These are phyloP conservation scores for Colletotrichum spinosum DNA, from an alignment of 2,329 filamentous ascomycete species.

Conservation along the genomic window DNA sequence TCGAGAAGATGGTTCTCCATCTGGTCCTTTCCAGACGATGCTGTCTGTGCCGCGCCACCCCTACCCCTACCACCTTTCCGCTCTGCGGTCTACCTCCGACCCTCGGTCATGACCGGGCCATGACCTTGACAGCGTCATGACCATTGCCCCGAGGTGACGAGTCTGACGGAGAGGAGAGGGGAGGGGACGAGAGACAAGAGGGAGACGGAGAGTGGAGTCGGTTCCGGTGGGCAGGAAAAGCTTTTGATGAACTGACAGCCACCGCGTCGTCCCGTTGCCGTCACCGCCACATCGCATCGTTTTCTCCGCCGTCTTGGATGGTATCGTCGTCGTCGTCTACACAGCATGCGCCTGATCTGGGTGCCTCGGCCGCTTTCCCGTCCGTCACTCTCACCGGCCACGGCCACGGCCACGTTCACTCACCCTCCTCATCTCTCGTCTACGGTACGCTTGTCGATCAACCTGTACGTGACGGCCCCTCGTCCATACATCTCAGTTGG, in stretches of 20 bases:
- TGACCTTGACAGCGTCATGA: conserved; percentile 17
- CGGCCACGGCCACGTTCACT: too few species aligned
- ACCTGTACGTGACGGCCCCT: conserved; percentile 1
- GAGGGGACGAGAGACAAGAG: conserved; percentile 16
- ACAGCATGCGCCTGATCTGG: background rate
- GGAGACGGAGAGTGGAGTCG: conserved; percentile 12
- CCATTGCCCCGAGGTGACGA: conserved; percentile 26
- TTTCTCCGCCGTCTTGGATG: too few species aligned
- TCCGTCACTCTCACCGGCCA: conserved; percentile 6
- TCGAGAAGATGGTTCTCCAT: conserved; percentile 22
- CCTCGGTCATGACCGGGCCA: conserved; percentile 8
- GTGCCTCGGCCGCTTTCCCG: background rate
- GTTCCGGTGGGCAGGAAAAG: conserved; percentile 24
- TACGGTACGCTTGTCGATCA: conserved; percentile 10
- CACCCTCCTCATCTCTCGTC: background rate
- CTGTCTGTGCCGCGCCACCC: conserved; percentile 18
- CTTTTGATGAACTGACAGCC: conserved; percentile 28
- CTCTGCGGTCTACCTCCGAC: conserved; percentile 7
- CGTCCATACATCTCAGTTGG: conserved; percentile 9
- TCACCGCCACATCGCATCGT: conserved; percentile 23
- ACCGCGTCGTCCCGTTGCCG: conserved; percentile 10
- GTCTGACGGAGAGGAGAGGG: conserved; percentile 11
- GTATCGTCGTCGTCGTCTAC: background rate
- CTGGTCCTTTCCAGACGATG: background rate
- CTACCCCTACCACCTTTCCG: conserved; percentile 13